Evolutionary conservation across 148 eudicot genomes (phyloP), one percentile per base, ranked within the genome.

Genomic region (Chenopodium formosanum): DNA sequence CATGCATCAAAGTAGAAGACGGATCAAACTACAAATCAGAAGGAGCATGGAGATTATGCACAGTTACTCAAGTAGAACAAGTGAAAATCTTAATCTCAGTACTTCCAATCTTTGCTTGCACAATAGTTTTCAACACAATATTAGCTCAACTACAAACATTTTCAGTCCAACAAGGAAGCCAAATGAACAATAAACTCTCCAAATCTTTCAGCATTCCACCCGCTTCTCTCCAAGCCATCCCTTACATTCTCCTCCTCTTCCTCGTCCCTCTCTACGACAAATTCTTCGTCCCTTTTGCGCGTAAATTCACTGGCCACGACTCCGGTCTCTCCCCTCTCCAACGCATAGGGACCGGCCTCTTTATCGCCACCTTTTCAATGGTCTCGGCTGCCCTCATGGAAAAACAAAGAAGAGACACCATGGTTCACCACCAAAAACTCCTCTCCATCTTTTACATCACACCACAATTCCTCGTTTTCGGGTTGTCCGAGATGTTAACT

Each of bases 61-160:
- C 92, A 46, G 78, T 87, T 8, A 80, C 82, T 20, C 95, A 95
- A 87, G 99, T 95, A 12, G 94, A 93, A 81, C 94, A 94, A 91
- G 98, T 95, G 66, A 95, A 95, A 68, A 91, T 84, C 75, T 87
- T 95, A 3, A 83, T 95, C 71, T 92, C 95, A 60, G 82, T 95
- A 3, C 82, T 94, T 27, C 99, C 99, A 4, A 94, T 95, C 4
- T 95, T 95, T 27, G 93, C 93, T 1, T 92, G 94, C 88, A 95
- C 99, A 4, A 95, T 95, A 9, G 46, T 95, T 1, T 95, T 95
- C 91, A 95, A 95, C 92, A 95, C 99, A 7, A 88, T 92, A 27
- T 70, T 95, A 63, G 99, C 99, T 1, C 99, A 95, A 81, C 94
- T 95, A 71, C 99, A 95, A 85, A 95, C 99, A 1, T 95, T 95